Evolutionary conservation across 768 basidiomycete genomes (phyloP).

Genomic region (Hypholoma sublateritium): DNA sequence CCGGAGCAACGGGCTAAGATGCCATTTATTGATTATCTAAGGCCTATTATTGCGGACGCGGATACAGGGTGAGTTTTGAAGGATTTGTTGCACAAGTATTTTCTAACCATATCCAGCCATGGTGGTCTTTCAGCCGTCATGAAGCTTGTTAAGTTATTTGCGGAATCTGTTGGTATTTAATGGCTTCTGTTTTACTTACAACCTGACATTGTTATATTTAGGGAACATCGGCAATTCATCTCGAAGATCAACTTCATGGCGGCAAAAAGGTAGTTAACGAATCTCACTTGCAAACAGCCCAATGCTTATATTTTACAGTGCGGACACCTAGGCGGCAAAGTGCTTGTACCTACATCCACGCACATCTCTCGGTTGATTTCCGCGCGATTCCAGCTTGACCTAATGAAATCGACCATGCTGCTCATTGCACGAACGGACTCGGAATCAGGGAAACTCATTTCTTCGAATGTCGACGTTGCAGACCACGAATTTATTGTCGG

Average conservation of each 20-base stretch:
- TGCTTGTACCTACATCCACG: conserved; percentile 86
- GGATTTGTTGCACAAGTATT: background rate
- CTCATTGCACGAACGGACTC: conserved; percentile 92
- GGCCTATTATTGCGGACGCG: conserved; percentile 92
- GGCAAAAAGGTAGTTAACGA: conserved; percentile 71
- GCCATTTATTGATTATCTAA: conserved; percentile 83
- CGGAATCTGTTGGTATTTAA: conserved; percentile 67
- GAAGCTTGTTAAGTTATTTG: conserved; percentile 92
- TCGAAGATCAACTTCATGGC: conserved; percentile 94
- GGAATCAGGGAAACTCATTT: conserved; percentile 82
- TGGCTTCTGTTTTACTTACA: background rate
- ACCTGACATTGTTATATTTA: conserved; percentile 23
- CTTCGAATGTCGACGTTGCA: conserved; percentile 75
- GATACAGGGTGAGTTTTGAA: conserved; percentile 76
- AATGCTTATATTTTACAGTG: conserved; percentile 43
- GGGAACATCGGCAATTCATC: conserved; percentile 88
- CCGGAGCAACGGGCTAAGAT: conserved; percentile 65
- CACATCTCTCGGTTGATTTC: conserved; percentile 85
- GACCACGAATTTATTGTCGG: conserved; percentile 83
- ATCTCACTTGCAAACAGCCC: background rate
- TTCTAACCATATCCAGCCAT: conserved; percentile 51
- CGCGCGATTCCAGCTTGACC: conserved; percentile 87
- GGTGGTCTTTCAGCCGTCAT: conserved; percentile 92
- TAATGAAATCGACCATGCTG: conserved; percentile 85
- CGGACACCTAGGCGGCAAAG: conserved; percentile 89